Conservation (phyloP, 2,329 filamentous ascomycete genomes). For the Aspergillus sp. region DNA sequence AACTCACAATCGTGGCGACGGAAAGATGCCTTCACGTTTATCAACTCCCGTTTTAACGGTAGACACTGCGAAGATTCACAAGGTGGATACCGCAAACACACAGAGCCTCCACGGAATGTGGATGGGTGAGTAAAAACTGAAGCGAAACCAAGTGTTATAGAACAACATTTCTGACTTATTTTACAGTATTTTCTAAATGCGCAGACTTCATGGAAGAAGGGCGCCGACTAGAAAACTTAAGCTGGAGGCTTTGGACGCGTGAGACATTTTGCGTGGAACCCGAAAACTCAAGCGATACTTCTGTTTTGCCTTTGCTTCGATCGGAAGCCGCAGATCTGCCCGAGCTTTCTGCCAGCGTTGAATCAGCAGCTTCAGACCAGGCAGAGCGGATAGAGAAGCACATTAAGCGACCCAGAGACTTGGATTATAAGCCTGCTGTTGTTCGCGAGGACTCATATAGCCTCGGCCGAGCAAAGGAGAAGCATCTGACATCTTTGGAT, state of each 20-base stretch:
- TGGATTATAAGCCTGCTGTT: constrained; percentile 60
- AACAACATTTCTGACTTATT: constrained; percentile 22
- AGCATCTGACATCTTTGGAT: constrained; percentile 89
- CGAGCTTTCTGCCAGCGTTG: constrained; percentile 73
- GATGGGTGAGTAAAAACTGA: constrained; percentile 68
- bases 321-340: constrained; percentile 57
- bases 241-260: constrained; percentile 92
- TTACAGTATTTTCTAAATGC: constrained; percentile 84
- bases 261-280: constrained; percentile 86
- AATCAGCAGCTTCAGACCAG: constrained; percentile 68
- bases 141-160: neutral
- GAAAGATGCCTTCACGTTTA: constrained; percentile 76
- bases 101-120: constrained; percentile 96
- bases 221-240: constrained; percentile 87
- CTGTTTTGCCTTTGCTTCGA: constrained; percentile 50
- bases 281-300: constrained; percentile 51
- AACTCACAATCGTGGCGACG: constrained; percentile 25
- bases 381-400: constrained; percentile 52
- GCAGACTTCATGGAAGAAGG: constrained; percentile 93
- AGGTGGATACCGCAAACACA: constrained; percentile 88
- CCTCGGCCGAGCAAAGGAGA: constrained; percentile 71
- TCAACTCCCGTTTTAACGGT: constrained; percentile 86
- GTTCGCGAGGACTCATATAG: constrained; percentile 56
- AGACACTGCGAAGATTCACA: constrained; percentile 87
- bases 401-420: constrained; percentile 60